Evolutionary conservation across 2,329 filamentous ascomycete genomes (phyloP).

Genomic region (Pseudopithomyces chartarum): DNA sequence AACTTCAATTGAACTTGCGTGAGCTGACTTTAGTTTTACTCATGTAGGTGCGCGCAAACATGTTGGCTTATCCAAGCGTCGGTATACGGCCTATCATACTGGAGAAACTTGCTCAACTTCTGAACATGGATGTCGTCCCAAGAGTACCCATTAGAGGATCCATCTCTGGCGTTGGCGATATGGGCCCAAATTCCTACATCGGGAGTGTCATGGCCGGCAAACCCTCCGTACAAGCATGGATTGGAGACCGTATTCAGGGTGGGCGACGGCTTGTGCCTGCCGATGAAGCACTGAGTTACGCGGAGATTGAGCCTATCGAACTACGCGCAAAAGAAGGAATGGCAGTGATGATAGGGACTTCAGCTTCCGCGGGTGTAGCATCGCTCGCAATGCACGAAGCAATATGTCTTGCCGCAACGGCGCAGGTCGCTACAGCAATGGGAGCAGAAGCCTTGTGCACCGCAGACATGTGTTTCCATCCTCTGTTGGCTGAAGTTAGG

Average conservation of each 20-base stretch:
- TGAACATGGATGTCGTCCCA: slow-evolving; percentile 50
- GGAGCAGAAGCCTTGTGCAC: slow-evolving; percentile 63
- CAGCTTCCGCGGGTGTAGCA: slow-evolving; percentile 37
- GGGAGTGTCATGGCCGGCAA: slow-evolving; percentile 53
- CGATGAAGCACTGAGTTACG: slow-evolving; percentile 32
- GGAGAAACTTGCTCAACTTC: slow-evolving; percentile 49
- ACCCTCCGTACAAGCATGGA: slow-evolving; percentile 48
- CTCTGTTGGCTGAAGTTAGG: slow-evolving; percentile 62
- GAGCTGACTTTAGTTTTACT: too few species aligned
- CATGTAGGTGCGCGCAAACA: slow-evolving; percentile 55
- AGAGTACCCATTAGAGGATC: slow-evolving; percentile 61
- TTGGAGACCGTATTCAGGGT: slow-evolving; percentile 16
- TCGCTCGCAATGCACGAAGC: slow-evolving; percentile 25
- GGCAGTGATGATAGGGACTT: slow-evolving; percentile 57
- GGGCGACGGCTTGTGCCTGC: slow-evolving; percentile 16
- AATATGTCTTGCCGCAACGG: slow-evolving; percentile 27
- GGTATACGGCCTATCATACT: slow-evolving; percentile 56
- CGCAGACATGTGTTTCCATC: slow-evolving; percentile 60
- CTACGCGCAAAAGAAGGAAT: slow-evolving; percentile 57
- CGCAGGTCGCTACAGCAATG: slow-evolving; percentile 66
- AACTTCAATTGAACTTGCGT: too few species aligned
- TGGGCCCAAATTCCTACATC: slow-evolving; percentile 63
- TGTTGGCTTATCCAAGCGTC: slow-evolving; percentile 61
- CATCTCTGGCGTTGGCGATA: slow-evolving; percentile 64
- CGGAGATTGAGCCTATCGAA: slow-evolving; percentile 17